Percentiles rank a stretch among this genome's conserved stretches.
Evolutionary conservation across 129 eudicot species (phyloP).

Genomic region (Cynara cardunculus): DNA sequence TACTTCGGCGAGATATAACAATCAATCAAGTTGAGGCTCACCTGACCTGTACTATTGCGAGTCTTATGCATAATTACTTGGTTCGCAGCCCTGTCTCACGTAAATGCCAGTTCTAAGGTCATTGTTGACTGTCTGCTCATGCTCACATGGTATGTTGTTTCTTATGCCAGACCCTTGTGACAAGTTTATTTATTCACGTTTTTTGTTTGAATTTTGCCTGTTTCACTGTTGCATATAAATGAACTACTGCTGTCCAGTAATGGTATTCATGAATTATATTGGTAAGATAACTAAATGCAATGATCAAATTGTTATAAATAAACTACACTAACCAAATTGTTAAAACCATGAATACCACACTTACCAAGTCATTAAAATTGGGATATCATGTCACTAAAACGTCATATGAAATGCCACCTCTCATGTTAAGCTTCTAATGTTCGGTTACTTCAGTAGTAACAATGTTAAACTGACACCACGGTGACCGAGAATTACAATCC

Average conservation of each 20-base stretch:
- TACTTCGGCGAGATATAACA: not conserved
- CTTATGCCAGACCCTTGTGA: too few relatives aligned
- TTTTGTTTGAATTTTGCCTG: not conserved
- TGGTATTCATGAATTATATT: not conserved
- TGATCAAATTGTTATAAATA: not conserved
- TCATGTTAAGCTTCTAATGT: not conserved
- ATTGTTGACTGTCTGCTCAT: too few relatives aligned
- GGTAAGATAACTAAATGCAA: not conserved
- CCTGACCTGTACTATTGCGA: not conserved
- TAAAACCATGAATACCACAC: not conserved
- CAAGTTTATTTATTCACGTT: not conserved
- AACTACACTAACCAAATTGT: not conserved
- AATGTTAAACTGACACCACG: not conserved
- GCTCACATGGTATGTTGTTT: too few relatives aligned
- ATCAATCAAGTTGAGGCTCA: not conserved
- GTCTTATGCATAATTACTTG: too few relatives aligned
- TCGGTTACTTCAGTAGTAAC: not conserved
- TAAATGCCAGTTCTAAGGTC: too few relatives aligned
- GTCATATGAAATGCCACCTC: not conserved
- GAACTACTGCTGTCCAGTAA: not conserved
- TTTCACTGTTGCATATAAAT: not conserved
- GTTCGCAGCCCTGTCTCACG: too few relatives aligned
- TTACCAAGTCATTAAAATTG: not conserved
- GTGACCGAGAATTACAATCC: not conserved
- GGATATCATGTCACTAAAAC: not conserved